A percentile compares a stretch with the other conserved stretches of the same genome.
phyloP scores from a whole-genome alignment of 1,139 yeast species.

The Saccharomycopsis crataegensis region DNA sequence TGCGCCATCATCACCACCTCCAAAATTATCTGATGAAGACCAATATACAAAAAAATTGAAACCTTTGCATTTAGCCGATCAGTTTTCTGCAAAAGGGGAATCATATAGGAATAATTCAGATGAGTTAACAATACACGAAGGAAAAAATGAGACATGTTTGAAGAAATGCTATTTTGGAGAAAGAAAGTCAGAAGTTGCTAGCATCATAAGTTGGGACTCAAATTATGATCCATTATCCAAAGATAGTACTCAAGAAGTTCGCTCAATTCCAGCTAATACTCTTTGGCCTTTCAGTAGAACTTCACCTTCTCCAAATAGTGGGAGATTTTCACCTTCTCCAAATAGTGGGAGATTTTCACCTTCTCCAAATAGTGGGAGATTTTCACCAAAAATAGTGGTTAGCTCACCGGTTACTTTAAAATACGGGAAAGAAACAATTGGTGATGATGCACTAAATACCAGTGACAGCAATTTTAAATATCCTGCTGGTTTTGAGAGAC shows the following conservation, averaged over 20 bases:
- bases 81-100: neutral
- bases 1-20: conserved; percentile 1
- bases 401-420: too few species aligned
- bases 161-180: too few species aligned
- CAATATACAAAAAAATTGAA: neutral
- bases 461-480: too few species aligned
- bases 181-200: too few species aligned
- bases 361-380: conserved; percentile 9
- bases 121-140: too few species aligned
- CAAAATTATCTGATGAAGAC: neutral
- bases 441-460: too few species aligned
- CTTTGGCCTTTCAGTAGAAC: conserved; percentile 16
- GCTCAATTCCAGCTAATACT: conserved; percentile 16
- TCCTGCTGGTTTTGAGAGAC: too few species aligned
- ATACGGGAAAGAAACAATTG: too few species aligned
- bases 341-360: conserved; percentile 1
- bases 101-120: too few species aligned
- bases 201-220: conserved; percentile 7
- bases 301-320: conserved; percentile 7
- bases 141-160: too few species aligned
- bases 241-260: conserved; percentile 11
- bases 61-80: conserved; percentile 7
- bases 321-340: conserved; percentile 9
- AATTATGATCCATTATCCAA: conserved; percentile 11
- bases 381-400: neutral